Base-by-base conservation (phyloP, 805 yeast genomes). In the Yamadazyma takamatsuzukensis region DNA sequence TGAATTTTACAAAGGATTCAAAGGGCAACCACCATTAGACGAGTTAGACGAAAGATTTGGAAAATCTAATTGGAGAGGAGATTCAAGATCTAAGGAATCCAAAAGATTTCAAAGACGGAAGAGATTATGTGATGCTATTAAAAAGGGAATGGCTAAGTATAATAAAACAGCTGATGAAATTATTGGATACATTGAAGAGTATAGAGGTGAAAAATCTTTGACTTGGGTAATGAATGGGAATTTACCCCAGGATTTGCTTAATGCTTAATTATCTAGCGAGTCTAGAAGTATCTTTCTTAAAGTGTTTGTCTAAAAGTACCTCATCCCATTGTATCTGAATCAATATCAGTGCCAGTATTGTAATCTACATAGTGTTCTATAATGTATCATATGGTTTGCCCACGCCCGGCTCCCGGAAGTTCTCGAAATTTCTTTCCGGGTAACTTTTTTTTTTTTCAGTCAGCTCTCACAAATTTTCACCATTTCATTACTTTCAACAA, bases 171-270 rank as follows among this genome's bases (percentile, higher is more conserved):
- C 61, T 4, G 70, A 66, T 10, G 70, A 64, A 30, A 60, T 66
- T 29, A 64, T 61, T 29, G 45, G 47, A 18, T 60, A 58, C 35
- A 66, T 66, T 30, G 72, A 66, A 40, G 62, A 59, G 36, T 66
- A 58, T 41, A 44, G 71, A 17, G 70, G 66, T 23, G 68, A 63
- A 31, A 63, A 62, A 46, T 55, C 64, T 22, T 52, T 66, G 30
- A 65, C 72, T 4, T 66, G 72, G 72, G 63, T 66, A 5, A 66
- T 66, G 72, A 66, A 66, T 41, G 72, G 72, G 6, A 61, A 66
- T 36, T 48, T 66, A 8, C 72, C 72, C 3, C 32, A 21, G 25
- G 40, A 31, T 29, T 36, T 40, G 32, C 12, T 29, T 8, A 30
- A 33, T 25, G 33, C 26, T 23, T n/a, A n/a, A 23, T 23, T 23